These are phyloP conservation scores for Rhodomyrtus psidioides DNA, from an alignment of 441 rosid species.

Conservation along the genomic window DNA sequence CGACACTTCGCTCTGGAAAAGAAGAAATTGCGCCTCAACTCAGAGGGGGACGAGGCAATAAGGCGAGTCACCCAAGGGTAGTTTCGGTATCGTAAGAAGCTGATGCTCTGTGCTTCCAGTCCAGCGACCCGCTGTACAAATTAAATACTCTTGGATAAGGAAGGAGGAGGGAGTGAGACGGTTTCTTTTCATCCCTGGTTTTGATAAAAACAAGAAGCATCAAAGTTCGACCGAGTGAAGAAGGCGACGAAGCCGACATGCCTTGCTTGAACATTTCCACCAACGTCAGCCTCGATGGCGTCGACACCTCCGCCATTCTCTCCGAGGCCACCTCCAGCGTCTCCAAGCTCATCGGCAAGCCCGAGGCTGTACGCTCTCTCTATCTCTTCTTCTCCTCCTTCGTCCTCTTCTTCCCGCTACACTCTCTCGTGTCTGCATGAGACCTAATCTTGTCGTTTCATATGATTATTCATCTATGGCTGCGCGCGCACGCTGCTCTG, in stretches of 20 bases:
- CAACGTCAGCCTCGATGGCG: slow-evolving; percentile 12
- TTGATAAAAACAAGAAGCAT: not conserved
- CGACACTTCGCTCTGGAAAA: not conserved
- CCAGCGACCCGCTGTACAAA: not conserved
- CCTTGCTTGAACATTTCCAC: slow-evolving; percentile 14
- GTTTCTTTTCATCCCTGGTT: not conserved
- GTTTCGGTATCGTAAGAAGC: not conserved
- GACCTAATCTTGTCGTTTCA: not conserved
- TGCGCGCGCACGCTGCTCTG: not conserved
- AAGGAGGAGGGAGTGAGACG: not conserved
- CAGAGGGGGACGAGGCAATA: not conserved
- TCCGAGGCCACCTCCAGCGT: slow-evolving; percentile 13
- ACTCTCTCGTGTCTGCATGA: not conserved
- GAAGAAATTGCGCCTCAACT: not conserved
- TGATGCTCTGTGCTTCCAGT: not conserved
- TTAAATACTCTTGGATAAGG: not conserved
- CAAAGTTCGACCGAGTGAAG: not conserved
- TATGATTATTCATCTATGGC: not conserved
- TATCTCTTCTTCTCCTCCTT: not conserved
- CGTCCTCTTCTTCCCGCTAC: not conserved
- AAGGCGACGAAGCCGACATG: not conserved
- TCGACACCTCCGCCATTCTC: slow-evolving; percentile 12
- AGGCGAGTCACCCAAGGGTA: not conserved
- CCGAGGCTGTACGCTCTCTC: slow-evolving; percentile 5
- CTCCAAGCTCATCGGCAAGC: slow-evolving; percentile 14